Percentiles rank a stretch among this genome's conserved stretches.
These are phyloP conservation scores for Canavalia ensiformis DNA, from an alignment of 306 rosid species.

Conservation along the genomic window DNA sequence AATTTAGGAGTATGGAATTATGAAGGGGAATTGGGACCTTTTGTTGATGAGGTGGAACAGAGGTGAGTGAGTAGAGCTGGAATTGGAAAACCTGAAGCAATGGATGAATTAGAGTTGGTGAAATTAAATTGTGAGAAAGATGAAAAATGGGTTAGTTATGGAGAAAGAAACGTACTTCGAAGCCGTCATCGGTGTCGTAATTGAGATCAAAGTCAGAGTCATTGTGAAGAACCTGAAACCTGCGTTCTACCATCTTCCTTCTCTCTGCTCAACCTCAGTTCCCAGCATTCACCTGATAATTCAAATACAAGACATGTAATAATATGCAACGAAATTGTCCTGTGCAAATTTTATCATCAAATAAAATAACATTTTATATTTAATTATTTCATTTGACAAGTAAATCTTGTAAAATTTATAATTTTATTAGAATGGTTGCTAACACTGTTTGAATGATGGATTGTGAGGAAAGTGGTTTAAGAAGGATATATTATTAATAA, in stretches of 20 bases:
- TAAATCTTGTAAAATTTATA: too few relatives aligned
- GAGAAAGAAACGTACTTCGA: conserved; percentile 59
- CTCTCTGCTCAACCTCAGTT: not conserved
- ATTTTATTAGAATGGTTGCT: too few relatives aligned
- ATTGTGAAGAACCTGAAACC: conserved; percentile 66
- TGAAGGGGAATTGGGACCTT: conserved; percentile 55
- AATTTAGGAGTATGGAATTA: not conserved
- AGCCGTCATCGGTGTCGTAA: conserved; percentile 81
- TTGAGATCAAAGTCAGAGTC: conserved; percentile 60
- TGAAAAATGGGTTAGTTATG: not conserved
- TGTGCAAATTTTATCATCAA: too few relatives aligned
- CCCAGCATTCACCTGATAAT: too few relatives aligned
- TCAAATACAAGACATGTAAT: too few relatives aligned
- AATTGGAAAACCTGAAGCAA: conserved; percentile 67
- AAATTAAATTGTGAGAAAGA: not conserved
- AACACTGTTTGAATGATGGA: too few relatives aligned
- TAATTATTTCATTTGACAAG: too few relatives aligned
- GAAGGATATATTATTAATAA: too few relatives aligned
- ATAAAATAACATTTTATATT: too few relatives aligned
- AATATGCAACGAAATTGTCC: too few relatives aligned
- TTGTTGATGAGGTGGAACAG: conserved; percentile 72
- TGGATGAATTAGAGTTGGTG: not conserved
- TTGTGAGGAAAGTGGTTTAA: too few relatives aligned
- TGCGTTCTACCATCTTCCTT: conserved; percentile 66
- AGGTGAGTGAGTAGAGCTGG: conserved; percentile 84